Evolutionary conservation across 2,329 filamentous ascomycete species (phyloP).

Genomic region (Lojkania enalia): DNA sequence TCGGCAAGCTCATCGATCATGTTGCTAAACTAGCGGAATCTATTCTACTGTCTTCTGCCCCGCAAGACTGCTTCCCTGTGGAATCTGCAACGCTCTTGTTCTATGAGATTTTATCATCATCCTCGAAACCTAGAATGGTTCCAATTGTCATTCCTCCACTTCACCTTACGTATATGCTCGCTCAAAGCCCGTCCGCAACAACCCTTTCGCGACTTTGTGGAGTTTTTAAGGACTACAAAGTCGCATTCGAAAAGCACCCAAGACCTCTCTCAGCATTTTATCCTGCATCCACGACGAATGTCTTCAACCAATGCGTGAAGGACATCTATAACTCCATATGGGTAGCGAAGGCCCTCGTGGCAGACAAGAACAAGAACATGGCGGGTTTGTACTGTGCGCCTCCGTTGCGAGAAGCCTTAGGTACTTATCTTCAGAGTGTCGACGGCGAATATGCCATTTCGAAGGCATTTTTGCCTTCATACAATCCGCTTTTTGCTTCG

Average conservation of each 20-base stretch:
- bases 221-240: slow-evolving; percentile 73
- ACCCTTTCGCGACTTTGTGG: slow-evolving; percentile 70
- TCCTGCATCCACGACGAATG: slow-evolving; percentile 46
- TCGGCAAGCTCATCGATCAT: slow-evolving; percentile 33
- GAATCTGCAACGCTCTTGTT: slow-evolving; percentile 62
- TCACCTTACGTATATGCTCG: slow-evolving; percentile 69
- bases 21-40: slow-evolving; percentile 37
- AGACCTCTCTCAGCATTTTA: slow-evolving; percentile 45
- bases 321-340: slow-evolving; percentile 84
- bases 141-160: slow-evolving; percentile 70
- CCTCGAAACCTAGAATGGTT: slow-evolving; percentile 45
- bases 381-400: slow-evolving; percentile 56
- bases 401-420: slow-evolving; percentile 50
- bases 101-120: slow-evolving; percentile 65
- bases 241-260: slow-evolving; percentile 68
- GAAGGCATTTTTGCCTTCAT: slow-evolving; percentile 52
- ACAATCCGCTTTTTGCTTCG: slow-evolving; percentile 51
- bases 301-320: slow-evolving; percentile 84
- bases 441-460: slow-evolving; percentile 46
- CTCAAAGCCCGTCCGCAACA: slow-evolving; percentile 66
- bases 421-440: slow-evolving; percentile 46
- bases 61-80: slow-evolving; percentile 41
- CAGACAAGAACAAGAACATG: slow-evolving; percentile 61
- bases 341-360: slow-evolving; percentile 72
- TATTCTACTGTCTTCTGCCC: slow-evolving; percentile 30